These are phyloP conservation scores for Allantophomopsis lycopodina DNA, from an alignment of 2,329 filamentous ascomycete species.

Conservation along the genomic window DNA sequence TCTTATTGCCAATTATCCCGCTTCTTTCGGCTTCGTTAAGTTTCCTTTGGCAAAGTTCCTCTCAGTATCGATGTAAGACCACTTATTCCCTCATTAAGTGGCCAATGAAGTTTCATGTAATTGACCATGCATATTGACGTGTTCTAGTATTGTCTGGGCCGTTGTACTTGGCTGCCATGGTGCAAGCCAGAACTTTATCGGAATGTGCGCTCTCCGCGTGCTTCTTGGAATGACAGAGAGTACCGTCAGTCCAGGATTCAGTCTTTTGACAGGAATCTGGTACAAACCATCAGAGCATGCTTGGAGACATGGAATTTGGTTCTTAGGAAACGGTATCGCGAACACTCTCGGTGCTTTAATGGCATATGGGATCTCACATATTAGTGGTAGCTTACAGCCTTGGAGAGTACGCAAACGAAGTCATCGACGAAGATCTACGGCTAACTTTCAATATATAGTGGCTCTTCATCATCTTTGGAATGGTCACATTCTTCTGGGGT, in stretches of 20 bases:
- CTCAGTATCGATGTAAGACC: too few relatives aligned
- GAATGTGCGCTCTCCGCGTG: slow-evolving; percentile 51
- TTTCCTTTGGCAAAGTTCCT: slow-evolving; percentile 24
- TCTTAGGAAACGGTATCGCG: slow-evolving; percentile 32
- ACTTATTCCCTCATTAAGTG: slow-evolving; percentile 15
- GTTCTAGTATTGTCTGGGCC: slow-evolving; percentile 27
- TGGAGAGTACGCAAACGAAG: too few relatives aligned
- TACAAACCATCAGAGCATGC: slow-evolving; percentile 53
- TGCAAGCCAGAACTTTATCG: slow-evolving; percentile 31
- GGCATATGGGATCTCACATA: slow-evolving; percentile 53
- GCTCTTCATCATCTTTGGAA: slow-evolving; percentile 34
- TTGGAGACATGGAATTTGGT: slow-evolving; percentile 51
- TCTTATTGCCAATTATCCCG: slow-evolving; percentile 24
- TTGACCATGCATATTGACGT: slow-evolving; percentile 9
- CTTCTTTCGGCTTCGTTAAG: slow-evolving; percentile 25
- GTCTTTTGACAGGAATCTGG: slow-evolving; percentile 42
- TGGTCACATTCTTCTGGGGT: slow-evolving; percentile 38
- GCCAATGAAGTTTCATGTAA: too few relatives aligned
- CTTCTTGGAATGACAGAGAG: slow-evolving; percentile 44
- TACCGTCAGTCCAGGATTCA: slow-evolving; percentile 49
- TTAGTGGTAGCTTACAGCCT: slow-evolving; percentile 19
- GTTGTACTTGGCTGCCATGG: slow-evolving; percentile 7
- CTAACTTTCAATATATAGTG: too few relatives aligned
- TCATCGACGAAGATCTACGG: too few relatives aligned
- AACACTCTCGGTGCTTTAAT: slow-evolving; percentile 46